Base-by-base conservation (phyloP, 441 rosid species). In the Adansonia gregorii region DNA sequence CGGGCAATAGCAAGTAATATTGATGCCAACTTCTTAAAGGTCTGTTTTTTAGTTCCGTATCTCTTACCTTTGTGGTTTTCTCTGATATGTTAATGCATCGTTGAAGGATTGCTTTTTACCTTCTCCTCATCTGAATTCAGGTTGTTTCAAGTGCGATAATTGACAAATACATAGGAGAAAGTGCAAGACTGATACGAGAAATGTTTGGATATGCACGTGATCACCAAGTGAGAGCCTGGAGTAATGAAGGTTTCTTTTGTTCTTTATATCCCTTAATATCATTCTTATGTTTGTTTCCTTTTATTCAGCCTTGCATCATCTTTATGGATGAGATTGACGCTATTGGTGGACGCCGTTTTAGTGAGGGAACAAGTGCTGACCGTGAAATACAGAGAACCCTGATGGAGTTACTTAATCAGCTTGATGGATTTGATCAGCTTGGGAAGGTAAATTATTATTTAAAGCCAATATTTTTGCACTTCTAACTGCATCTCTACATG, bases 261-360 rank as follows among this genome's bases (percentile, higher is more conserved):
- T 79, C 46, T 46, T 19, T 72, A 15, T 76, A 66, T 20, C 55
- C 20, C 27, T 41, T 54, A 8, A 56, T 76, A 52, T 70, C 58
- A 22, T 70, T 10, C 49, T 66, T 60, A 58, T 52, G 69, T 60
- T 75, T 78, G 65, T 63, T 82, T 78, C 27, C 79, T 65, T 27
- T 67, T 75, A 11, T 82, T 51, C 67, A 94, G 99, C 99, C 99
- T 19, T 95, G 99, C 83, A 95, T 94, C 82, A 95, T 95, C 71
- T 95, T 95, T 81, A 95, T 95, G 98, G 98, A 95, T 85, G 98
- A 95, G 85, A 95, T 95, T 76, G 99, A 95, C 89, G 99, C 99
- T 64, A 94, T 95, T 82, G 98, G 99, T 78, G 99, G 99, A 52
- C 95, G 99, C 74, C 97, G 99, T 82, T 94, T 95, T 71, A 94